These are phyloP conservation scores for Alternaria sp. DNA, from an alignment of 2,329 filamentous ascomycete genomes.

Conservation along the genomic window DNA sequence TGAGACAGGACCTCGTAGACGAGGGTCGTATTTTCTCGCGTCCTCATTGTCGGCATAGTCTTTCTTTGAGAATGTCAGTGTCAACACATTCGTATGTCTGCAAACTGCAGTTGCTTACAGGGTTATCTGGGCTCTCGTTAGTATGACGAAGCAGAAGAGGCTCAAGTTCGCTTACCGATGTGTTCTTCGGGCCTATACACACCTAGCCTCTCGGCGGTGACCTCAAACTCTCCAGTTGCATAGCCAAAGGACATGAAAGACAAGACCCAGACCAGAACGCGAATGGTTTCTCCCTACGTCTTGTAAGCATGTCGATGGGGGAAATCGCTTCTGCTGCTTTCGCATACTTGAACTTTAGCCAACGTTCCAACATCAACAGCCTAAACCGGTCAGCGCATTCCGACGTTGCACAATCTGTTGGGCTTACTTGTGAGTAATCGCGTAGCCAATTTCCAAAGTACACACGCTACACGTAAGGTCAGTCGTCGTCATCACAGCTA, in stretches of 20 bases:
- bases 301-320: slow-evolving; percentile 24
- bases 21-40: slow-evolving; percentile 79
- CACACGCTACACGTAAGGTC: slow-evolving; percentile 40
- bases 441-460: slow-evolving; percentile 56
- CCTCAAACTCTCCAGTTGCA: slow-evolving; percentile 63
- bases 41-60: slow-evolving; percentile 71
- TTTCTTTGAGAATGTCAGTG: slow-evolving; percentile 22
- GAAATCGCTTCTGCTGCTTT: neutral
- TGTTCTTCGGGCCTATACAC: slow-evolving; percentile 59
- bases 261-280: slow-evolving; percentile 61
- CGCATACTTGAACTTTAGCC: slow-evolving; percentile 54
- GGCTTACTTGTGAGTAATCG: slow-evolving; percentile 61
- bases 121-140: slow-evolving; percentile 33
- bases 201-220: slow-evolving; percentile 60
- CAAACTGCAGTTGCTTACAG: slow-evolving; percentile 3
- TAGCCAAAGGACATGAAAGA: slow-evolving; percentile 64
- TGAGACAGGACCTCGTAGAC: slow-evolving; percentile 78
- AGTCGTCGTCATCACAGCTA: slow-evolving; percentile 11
- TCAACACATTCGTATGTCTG: neutral
- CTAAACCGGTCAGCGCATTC: slow-evolving; percentile 51
- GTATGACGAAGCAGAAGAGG: neutral
- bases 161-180: slow-evolving; percentile 26
- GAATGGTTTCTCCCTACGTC: slow-evolving; percentile 56
- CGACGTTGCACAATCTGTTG: slow-evolving; percentile 23
- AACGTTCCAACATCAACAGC: slow-evolving; percentile 62